Base-by-base conservation (phyloP, 345 rosid genomes). In the Eutrema heterophyllum region DNA sequence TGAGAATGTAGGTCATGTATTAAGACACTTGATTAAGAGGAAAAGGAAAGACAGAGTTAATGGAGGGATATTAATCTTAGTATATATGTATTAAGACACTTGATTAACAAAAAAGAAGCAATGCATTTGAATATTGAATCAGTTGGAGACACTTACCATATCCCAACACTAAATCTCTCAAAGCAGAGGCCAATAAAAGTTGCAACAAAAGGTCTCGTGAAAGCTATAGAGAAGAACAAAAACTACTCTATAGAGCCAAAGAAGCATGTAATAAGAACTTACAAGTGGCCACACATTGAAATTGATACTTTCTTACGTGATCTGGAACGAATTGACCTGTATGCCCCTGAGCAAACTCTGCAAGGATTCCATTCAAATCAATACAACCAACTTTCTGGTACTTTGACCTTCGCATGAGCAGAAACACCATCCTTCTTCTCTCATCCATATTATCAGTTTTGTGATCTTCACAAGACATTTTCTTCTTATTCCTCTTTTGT, bases 351-450 rank as follows among this genome's bases (percentile, higher is more conserved):
- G 77, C 85, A 56, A 94, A 61, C 65, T 87, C 93, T 43, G 78
- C 90, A 76, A 94, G 91, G 54, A 91, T 79, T 33, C 97, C 98
- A 78, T 94, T 94, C 71, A 94, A 54, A 81, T 92, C 97, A 78
- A 95, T 59, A 88, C 79, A 51, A 92, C 81, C 69, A 92, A 93
- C 67, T 88, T 95, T 78, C 76, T 91, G 72, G 53, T 83, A 49
- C 75, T 72, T 77, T 9, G 59, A 50, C 71, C 75, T 38, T 59
- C 13, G 64, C 52, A 67, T 29, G 65, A 63, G 64, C 82, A 69
- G 67, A 30, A 39, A 38, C 78, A 38, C 39, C 71, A 64, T 38
- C 65, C 18, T 60, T 53, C 27, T 53, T 18, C 41, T 16, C 45
- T 16, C 39, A 63, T 49, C 55, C 43, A 43, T 72, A 33, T 49